Evolutionary conservation across 2,329 filamentous ascomycete genomes (phyloP), one percentile per base, ranked within the genome.

Genomic region (Diaporthe vaccinii): DNA sequence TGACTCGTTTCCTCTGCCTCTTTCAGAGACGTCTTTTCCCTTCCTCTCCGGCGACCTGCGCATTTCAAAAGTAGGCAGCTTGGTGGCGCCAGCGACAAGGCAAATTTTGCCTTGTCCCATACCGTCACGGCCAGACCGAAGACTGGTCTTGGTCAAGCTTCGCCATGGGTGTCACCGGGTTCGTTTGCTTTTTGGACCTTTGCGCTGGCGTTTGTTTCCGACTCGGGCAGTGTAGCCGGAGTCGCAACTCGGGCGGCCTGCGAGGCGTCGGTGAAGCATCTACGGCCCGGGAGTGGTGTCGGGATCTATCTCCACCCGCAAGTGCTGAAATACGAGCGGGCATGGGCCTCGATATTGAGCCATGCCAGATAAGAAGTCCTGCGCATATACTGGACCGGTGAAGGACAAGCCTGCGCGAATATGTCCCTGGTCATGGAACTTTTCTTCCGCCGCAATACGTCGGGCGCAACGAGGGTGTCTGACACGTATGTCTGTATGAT

Each of bases 401-500:
- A n/a, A 28, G 46, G 46, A 14, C 14, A 25, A 51, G 44, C 28
- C 62, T n/a, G 44, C 28, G 28, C 6, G 9, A 10, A 8, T n/a
- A 17, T 44, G 59, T 12, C n/a, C 25, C 44, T 46, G 61, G 41
- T 41, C 41, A 31, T 15, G 44, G 62, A 15, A 31, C 4, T 39
- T 25, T 39, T 39, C 22, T 46, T 53, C 31, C 8, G 62, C 31
- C 12, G 65, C 65, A 41, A 17, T 2, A 14, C 1, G 34, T 22
- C 49, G 65, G 65, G 34, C 49, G 65, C 41, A 8, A 20, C 31
- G 65, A 53, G n/a, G 28, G 46, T 28, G 31, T 25, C 28, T 53
- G 31, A 51, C 46, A 28, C 62, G 31, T 36, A 68, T 65, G 59
- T 28, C 25, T 46, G 28, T 39, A 22, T 68, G 62, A 51, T 51